Evolutionary conservation across 208 protist species (phyloP), one percentile per base, ranked within the genome.

Genomic region (Blastocrithidia nonstop): DNA sequence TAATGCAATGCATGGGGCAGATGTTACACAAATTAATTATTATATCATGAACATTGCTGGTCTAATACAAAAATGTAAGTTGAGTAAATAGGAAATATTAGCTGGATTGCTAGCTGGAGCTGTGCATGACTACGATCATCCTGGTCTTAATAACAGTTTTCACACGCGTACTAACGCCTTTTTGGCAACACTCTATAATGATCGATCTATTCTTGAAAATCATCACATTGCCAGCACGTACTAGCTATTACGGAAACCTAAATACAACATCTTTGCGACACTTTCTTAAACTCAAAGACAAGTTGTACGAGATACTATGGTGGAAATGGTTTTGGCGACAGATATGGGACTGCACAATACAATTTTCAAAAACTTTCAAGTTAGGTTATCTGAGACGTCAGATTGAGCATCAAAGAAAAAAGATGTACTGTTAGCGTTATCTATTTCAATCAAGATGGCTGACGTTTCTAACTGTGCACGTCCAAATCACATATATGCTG

Each of bases 51-150:
- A 74, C 38, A 50, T 81, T 4, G 84, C 69, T 7, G 78, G 78
- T 9, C 53, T 94, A 28, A 45, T 31, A 15, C 55, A 74, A 20
- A 79, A 74, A 56, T 88, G 76, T 49, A 21, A 60, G 9, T 49
- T 95, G 32, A 87, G 62, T 47, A 73, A 84, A 33, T 76, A 92
- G 48, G 93, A 98, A 43, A 44, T 89, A 6, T 69, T 97, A n/a
- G 88, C 87, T 1, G 47, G 70, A 7, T 7, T 97, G 4, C 57
- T 96, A 16, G 71, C 93, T 15, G 85, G 79, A 13, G 63, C 91
- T 16, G 75, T 96, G 38, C 96, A 98, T 68, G 96, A 98, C 75
- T 86, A 93, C 56, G 91, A 97, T 49, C 96, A 98, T 60, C 92
- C 93, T 0, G 96, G 96, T 20, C 49, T 97, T 21, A 97, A 97